These are phyloP conservation scores for Phytophthora idaei DNA, from an alignment of 352 stramenopile genomes.

Conservation along the genomic window DNA sequence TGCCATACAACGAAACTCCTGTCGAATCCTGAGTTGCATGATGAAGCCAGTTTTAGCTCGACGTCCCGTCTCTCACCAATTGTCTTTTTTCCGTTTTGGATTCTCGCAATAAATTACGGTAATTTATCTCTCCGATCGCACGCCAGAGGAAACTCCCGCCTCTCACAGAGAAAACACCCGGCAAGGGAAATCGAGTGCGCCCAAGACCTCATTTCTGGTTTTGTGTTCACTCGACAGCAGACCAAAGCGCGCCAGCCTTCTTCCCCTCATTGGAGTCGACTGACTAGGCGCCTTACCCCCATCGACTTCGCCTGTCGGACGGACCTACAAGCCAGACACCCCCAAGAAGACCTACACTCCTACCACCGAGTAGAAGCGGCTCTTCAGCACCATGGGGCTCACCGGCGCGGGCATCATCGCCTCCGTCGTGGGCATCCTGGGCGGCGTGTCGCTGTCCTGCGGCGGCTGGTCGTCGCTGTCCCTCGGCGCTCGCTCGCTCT, in stretches of 20 bases:
- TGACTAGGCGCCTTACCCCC: constrained; percentile 24
- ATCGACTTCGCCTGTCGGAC: constrained; percentile 10
- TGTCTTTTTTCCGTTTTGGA: constrained; percentile 32
- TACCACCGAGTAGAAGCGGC: constrained; percentile 17
- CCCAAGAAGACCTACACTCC: not conserved
- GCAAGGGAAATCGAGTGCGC: constrained; percentile 18
- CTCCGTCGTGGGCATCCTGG: constrained; percentile 77
- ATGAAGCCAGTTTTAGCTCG: constrained; percentile 28
- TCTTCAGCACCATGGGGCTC: constrained; percentile 49
- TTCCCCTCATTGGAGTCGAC: constrained; percentile 18
- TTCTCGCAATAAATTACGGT: constrained; percentile 38
- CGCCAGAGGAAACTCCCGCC: constrained; percentile 29
- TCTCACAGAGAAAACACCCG: constrained; percentile 26
- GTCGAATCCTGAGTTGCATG: constrained; percentile 12
- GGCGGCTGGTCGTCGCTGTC: constrained; percentile 87
- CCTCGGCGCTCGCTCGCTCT: constrained; percentile 84
- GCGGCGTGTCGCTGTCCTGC: constrained; percentile 85
- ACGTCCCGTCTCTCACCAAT: constrained; percentile 12
- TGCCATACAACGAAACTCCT: constrained; percentile 20
- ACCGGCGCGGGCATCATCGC: constrained; percentile 71
- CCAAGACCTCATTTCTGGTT: constrained; percentile 59
- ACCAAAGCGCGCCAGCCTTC: constrained; percentile 30
- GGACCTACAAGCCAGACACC: constrained; percentile 13
- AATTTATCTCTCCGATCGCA: constrained; percentile 35
- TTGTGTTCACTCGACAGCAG: constrained; percentile 52